Evolutionary conservation across 345 rosid genomes (phyloP).

Genomic region (Corchorus olitorius): DNA sequence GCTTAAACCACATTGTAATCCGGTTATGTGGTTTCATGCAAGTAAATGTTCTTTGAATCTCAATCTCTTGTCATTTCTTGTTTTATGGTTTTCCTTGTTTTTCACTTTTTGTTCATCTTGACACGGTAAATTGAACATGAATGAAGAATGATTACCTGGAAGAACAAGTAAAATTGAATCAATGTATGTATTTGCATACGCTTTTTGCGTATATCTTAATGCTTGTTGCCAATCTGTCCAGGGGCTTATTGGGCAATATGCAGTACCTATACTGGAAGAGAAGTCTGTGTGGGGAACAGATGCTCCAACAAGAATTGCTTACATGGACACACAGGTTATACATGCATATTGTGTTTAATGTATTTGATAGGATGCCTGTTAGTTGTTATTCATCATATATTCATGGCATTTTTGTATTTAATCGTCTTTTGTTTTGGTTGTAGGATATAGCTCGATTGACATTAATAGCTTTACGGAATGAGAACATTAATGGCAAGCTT

Average conservation of each 20-base stretch:
- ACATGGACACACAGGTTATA: slow-evolving; percentile 95
- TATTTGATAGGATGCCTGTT: neutral
- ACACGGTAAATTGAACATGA: neutral
- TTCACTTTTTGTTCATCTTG: neutral
- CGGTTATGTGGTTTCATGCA: slow-evolving; percentile 97
- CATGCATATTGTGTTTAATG: slow-evolving; percentile 6
- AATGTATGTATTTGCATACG: neutral
- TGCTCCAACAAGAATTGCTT: slow-evolving; percentile 95
- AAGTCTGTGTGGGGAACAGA: slow-evolving; percentile 99
- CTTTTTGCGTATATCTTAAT: slow-evolving; percentile 15
- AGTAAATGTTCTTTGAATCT: slow-evolving; percentile 42
- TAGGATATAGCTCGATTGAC: slow-evolving; percentile 95
- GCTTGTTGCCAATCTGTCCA: slow-evolving; percentile 28
- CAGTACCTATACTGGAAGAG: slow-evolving; percentile 92
- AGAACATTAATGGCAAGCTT: slow-evolving; percentile 66
- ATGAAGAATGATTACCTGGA: slow-evolving; percentile 38
- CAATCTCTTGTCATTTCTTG: neutral
- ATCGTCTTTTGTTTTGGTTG: slow-evolving; percentile 14
- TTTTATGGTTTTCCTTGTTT: neutral
- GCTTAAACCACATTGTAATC: slow-evolving; percentile 64
- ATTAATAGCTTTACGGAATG: slow-evolving; percentile 80
- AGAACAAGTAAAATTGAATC: neutral
- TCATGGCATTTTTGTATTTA: slow-evolving; percentile 3
- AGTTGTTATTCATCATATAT: neutral
- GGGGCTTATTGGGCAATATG: slow-evolving; percentile 98